A percentile compares a stretch with the other conserved stretches of the same genome.
These are phyloP conservation scores for Cylindrotheca fusiformis DNA, from an alignment of 108 stramenopile species.

Conservation along the genomic window DNA sequence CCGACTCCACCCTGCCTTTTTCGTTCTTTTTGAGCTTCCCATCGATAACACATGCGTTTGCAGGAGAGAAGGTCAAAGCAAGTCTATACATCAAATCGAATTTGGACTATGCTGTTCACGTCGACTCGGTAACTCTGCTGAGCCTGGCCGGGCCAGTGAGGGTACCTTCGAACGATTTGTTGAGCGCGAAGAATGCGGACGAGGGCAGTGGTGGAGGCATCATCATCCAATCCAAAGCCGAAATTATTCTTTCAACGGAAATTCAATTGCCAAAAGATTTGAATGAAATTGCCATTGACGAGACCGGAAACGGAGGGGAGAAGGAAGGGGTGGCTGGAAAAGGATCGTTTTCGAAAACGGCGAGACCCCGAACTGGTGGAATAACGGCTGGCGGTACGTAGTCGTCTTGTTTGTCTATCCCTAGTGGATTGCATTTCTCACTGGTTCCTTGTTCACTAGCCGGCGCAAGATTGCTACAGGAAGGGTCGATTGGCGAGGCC, in stretches of 20 bases:
- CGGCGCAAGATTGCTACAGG: slow-evolving; percentile 70
- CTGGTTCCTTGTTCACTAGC: slow-evolving; percentile 51
- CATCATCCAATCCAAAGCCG: slow-evolving; percentile 35
- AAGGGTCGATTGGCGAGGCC: slow-evolving; percentile 55
- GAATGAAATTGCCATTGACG: slow-evolving; percentile 26
- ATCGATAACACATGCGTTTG: slow-evolving; percentile 55
- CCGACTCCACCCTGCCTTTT: slow-evolving; percentile 46
- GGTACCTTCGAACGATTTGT: slow-evolving; percentile 26
- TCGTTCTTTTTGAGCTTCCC: slow-evolving; percentile 74
- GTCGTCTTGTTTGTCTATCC: no score
- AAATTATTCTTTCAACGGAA: slow-evolving; percentile 27
- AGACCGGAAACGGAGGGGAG: slow-evolving; percentile 35
- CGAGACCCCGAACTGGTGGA: slow-evolving; percentile 41
- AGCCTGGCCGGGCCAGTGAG: slow-evolving; percentile 33
- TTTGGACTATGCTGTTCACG: slow-evolving; percentile 51
- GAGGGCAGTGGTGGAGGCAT: slow-evolving; percentile 29
- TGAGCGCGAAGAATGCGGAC: slow-evolving; percentile 27
- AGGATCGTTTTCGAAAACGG: slow-evolving; percentile 34
- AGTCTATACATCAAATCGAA: slow-evolving; percentile 64
- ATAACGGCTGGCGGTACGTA: slow-evolving; percentile 37
- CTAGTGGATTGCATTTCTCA: no score
- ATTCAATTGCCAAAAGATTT: slow-evolving; percentile 40
- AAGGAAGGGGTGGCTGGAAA: slow-evolving; percentile 26
- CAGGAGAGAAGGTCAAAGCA: slow-evolving; percentile 57
- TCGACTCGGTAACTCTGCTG: slow-evolving; percentile 43